Conservation (phyloP, 1,284 basidiomycete species). For the Pseudozyma sp. region DNA sequence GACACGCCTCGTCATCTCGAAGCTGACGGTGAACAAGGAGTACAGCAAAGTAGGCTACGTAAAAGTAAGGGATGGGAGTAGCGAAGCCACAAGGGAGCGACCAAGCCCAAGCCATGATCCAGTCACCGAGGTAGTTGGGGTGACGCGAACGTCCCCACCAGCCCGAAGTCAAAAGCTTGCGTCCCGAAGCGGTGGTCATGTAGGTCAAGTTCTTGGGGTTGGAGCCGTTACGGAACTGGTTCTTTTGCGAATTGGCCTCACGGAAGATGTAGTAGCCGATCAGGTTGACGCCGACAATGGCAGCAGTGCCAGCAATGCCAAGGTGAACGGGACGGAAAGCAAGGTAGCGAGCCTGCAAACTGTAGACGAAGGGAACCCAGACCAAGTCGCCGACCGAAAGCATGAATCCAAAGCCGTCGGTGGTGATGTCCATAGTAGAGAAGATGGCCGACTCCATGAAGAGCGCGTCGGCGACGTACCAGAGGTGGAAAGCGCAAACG, state of each 20-base stretch:
- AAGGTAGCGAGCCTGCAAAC: slow-evolving; percentile 91
- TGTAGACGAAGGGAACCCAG: slow-evolving; percentile 96
- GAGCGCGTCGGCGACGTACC: slow-evolving; percentile 83
- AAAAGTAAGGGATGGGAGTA: slow-evolving; percentile 96
- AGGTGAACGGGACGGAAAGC: slow-evolving; percentile 87
- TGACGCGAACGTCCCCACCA: slow-evolving; percentile 98
- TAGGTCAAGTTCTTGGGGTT: slow-evolving; percentile 92
- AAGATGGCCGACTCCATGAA: slow-evolving; percentile 76
- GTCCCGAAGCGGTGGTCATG: slow-evolving; percentile 86
- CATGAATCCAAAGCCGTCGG: slow-evolving; percentile 99
- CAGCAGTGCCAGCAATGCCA: slow-evolving; percentile 75
- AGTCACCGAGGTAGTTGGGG: slow-evolving; percentile 80
- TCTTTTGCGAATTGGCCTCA: slow-evolving; percentile 89
- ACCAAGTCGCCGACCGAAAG: slow-evolving; percentile 90
- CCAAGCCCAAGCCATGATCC: slow-evolving; percentile 92
- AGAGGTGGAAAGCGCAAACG: slow-evolving; percentile 85
- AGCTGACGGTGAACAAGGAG: slow-evolving; percentile 90
- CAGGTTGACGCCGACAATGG: slow-evolving; percentile 78
- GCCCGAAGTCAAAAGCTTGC: slow-evolving; percentile 90
- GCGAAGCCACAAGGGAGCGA: slow-evolving; percentile 91
- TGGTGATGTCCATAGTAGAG: slow-evolving; percentile 97
- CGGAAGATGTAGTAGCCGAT: slow-evolving; percentile 94
- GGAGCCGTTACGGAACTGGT: slow-evolving; percentile 89
- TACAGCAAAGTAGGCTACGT: slow-evolving; percentile 85
- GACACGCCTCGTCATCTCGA: slow-evolving; percentile 92